Conservation (phyloP, 1,139 yeast species). For the Pichia norvegensis region DNA sequence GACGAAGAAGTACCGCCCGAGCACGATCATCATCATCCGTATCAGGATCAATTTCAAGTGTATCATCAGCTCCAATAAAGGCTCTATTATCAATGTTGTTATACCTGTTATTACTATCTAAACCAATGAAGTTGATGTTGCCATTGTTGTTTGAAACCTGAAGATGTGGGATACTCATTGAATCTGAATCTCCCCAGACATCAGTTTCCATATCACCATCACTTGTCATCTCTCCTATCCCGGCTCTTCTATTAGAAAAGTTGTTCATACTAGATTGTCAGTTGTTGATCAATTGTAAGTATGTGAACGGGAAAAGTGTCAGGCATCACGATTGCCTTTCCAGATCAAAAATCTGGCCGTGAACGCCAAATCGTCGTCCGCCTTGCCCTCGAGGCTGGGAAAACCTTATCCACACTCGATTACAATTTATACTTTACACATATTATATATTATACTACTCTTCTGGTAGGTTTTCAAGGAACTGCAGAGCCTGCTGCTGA, state of each 20-base stretch:
- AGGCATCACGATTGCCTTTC: background rate
- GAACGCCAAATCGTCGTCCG: background rate
- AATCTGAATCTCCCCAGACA: background rate
- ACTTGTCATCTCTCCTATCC: background rate
- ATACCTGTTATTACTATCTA: background rate
- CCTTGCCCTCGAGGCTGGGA: background rate
- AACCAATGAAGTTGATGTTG: background rate
- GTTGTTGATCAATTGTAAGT: too few species aligned
- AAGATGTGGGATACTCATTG: background rate
- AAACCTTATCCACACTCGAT: too few species aligned
- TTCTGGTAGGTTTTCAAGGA: constrained; percentile 23
- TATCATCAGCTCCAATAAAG: constrained; percentile 17
- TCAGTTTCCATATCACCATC: background rate
- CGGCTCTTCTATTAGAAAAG: background rate
- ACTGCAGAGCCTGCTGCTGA: constrained; percentile 35
- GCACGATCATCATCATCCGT: constrained; percentile 28
- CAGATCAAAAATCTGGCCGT: background rate
- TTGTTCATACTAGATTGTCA: background rate
- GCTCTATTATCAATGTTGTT: background rate
- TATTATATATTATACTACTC: background rate
- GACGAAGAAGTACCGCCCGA: constrained; percentile 21
- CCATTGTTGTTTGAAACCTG: background rate
- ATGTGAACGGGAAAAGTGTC: background rate
- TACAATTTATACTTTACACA: background rate
- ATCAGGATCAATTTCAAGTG: constrained; percentile 23